Evolutionary conservation across 805 yeast genomes (phyloP).

Genomic region (Candida fluviatilis): DNA sequence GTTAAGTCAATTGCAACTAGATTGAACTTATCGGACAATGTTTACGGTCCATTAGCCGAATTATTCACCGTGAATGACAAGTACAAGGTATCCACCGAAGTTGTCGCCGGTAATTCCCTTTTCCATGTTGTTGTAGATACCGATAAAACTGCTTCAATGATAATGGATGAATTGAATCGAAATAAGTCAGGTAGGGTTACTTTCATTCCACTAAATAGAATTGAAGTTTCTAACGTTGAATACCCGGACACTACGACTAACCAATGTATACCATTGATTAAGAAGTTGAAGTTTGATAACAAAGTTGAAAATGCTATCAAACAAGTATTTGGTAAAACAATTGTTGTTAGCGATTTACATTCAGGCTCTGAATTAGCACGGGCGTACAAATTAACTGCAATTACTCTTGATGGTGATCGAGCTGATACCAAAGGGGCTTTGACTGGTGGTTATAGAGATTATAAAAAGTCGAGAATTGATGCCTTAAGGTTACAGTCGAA

Average conservation of each 20-base stretch:
- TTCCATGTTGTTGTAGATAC: constrained; percentile 88
- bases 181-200: constrained; percentile 81
- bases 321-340: constrained; percentile 77
- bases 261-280: constrained; percentile 72
- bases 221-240: constrained; percentile 35
- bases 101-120: constrained; percentile 79
- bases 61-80: constrained; percentile 76
- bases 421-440: constrained; percentile 81
- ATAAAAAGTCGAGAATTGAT: constrained; percentile 63
- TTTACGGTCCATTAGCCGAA: constrained; percentile 84
- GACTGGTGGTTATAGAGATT: constrained; percentile 84
- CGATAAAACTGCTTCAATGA: constrained; percentile 73
- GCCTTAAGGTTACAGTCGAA: constrained; percentile 53
- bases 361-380: constrained; percentile 67
- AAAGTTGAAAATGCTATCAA: constrained; percentile 61
- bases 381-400: constrained; percentile 59
- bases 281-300: constrained; percentile 60
- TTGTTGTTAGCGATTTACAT: constrained; percentile 68
- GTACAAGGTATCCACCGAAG: constrained; percentile 83
- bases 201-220: constrained; percentile 81
- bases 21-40: constrained; percentile 53
- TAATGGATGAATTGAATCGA: constrained; percentile 72
- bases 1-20: constrained; percentile 60
- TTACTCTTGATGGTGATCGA: constrained; percentile 90
- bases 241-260: constrained; percentile 58